Conservation (phyloP, 2,329 filamentous ascomycete genomes). For the Coniella lustricola region DNA sequence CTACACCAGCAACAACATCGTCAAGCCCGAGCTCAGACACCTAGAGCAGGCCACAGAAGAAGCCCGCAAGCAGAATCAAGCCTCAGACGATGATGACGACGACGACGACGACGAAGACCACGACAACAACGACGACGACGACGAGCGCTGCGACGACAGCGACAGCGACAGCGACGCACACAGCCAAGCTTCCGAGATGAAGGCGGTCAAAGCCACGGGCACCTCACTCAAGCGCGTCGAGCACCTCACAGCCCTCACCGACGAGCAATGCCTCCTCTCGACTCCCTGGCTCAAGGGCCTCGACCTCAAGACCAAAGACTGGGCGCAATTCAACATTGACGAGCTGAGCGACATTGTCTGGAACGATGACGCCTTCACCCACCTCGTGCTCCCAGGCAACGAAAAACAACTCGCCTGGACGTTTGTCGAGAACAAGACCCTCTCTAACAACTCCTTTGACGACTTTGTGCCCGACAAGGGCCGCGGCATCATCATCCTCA, state of each 20-base stretch:
- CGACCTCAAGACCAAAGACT: constrained; percentile 30
- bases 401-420: constrained; percentile 33
- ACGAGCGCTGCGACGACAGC: neutral
- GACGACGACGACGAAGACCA: constrained; percentile 2
- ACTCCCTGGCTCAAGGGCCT: constrained; percentile 32
- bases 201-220: neutral
- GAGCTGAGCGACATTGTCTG: constrained; percentile 25
- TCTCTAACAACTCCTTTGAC: constrained; percentile 23
- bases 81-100: no score
- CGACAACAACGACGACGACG: neutral
- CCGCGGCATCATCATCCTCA: constrained; percentile 13
- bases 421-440: constrained; percentile 30
- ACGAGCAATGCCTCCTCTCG: constrained; percentile 29
- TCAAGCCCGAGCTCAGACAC: constrained; percentile 19
- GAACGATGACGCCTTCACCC: constrained; percentile 30
- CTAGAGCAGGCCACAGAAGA: constrained; percentile 1
- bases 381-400: constrained; percentile 28
- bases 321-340: constrained; percentile 22
- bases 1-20: constrained; percentile 24
- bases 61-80: neutral
- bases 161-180: neutral
- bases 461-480: constrained; percentile 31
- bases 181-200: neutral
- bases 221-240: constrained; percentile 15
- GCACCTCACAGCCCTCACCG: constrained; percentile 23